Evolutionary conservation across 83 land plant genomes (phyloP).

Genomic region (Larix sibirica): DNA sequence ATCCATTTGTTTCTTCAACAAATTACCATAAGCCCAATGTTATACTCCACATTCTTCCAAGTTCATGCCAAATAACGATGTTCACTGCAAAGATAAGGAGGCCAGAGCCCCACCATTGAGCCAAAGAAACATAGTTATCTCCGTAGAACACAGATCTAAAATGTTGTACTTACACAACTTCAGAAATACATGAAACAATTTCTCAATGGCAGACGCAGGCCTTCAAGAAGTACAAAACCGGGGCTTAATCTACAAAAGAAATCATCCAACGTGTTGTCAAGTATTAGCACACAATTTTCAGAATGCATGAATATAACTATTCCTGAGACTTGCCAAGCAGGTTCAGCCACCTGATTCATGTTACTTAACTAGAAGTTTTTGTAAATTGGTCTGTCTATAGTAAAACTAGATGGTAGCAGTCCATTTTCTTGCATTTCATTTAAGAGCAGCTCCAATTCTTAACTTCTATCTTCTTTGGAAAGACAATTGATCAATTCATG

Average conservation of each 20-base stretch:
- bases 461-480: slow-evolving; percentile 26
- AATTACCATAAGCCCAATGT: slow-evolving; percentile 83
- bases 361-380: neutral
- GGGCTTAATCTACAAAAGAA: neutral
- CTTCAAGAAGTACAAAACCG: too few species aligned
- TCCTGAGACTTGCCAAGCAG: neutral
- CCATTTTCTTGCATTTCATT: slow-evolving; percentile 7
- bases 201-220: too few species aligned
- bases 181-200: too few species aligned
- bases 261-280: slow-evolving; percentile 4
- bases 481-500: slow-evolving; percentile 39
- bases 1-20: neutral
- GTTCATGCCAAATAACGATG: slow-evolving; percentile 88
- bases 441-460: slow-evolving; percentile 18
- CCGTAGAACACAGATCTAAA: slow-evolving; percentile 80
- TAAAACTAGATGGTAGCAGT: neutral
- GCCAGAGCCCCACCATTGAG: slow-evolving; percentile 97
- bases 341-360: neutral
- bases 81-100: slow-evolving; percentile 86
- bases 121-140: slow-evolving; percentile 85
- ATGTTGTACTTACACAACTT: too few species aligned
- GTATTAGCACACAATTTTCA: neutral
- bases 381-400: neutral
- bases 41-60: slow-evolving; percentile 98
- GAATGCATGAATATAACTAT: neutral